These are phyloP conservation scores for Penicillium parvum DNA, from an alignment of 495 filamentous ascomycete species.

Conservation along the genomic window DNA sequence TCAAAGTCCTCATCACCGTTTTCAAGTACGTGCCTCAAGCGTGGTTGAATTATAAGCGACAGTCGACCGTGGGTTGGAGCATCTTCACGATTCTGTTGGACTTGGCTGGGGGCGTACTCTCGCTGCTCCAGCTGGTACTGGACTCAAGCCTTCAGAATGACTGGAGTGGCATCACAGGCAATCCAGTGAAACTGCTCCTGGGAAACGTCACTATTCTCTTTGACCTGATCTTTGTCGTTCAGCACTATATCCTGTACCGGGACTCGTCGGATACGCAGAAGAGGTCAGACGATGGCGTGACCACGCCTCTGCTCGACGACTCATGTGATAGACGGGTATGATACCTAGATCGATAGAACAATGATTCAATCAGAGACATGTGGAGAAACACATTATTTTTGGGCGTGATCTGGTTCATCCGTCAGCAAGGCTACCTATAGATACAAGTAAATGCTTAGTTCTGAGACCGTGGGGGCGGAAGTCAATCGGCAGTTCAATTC, in stretches of 20 bases:
- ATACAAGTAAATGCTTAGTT: not conserved
- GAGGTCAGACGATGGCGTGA: conserved; percentile 11
- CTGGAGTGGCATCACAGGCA: conserved; percentile 87
- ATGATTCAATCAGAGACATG: conserved; percentile 17
- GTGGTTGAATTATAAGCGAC: conserved; percentile 71
- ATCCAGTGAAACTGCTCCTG: conserved; percentile 84
- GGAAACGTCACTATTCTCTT: conserved; percentile 82
- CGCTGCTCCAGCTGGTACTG: conserved; percentile 72
- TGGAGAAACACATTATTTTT: conserved; percentile 12
- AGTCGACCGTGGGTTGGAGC: conserved; percentile 82
- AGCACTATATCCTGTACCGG: conserved; percentile 80
- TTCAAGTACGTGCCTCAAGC: conserved; percentile 92
- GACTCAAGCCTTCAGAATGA: conserved; percentile 81
- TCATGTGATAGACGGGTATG: conserved; percentile 4
- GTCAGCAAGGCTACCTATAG: no score
- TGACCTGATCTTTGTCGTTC: conserved; percentile 76
- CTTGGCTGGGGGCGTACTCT: conserved; percentile 74
- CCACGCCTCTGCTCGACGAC: conserved; percentile 29
- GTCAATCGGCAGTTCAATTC: conserved; percentile 1
- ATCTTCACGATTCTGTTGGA: conserved; percentile 86
- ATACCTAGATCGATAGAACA: not conserved
- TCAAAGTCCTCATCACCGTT: conserved; percentile 84
- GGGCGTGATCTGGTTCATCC: no score
- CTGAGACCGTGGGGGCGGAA: conserved; percentile 7
- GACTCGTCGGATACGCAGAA: conserved; percentile 19